Conservation (phyloP, 768 basidiomycete genomes). For the Cantharellus anzutake region DNA sequence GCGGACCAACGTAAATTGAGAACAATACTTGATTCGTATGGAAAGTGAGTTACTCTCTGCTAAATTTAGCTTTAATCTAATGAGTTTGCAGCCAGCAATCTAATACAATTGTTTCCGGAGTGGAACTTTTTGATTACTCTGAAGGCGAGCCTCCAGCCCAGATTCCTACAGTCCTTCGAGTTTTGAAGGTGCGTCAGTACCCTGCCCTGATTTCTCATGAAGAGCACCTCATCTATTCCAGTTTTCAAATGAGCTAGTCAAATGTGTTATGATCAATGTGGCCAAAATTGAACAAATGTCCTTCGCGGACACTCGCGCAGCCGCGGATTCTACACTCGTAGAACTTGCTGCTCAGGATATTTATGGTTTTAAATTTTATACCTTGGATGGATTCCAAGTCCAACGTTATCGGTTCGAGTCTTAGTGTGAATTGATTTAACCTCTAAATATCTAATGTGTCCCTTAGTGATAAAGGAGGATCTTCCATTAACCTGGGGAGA, state of each 20-base stretch:
- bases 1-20: slow-evolving; percentile 41
- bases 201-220: neutral
- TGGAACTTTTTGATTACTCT: slow-evolving; percentile 67
- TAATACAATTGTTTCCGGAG: slow-evolving; percentile 42
- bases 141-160: slow-evolving; percentile 45
- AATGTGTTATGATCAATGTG: slow-evolving; percentile 65
- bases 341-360: neutral
- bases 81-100: slow-evolving; percentile 22
- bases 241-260: slow-evolving; percentile 56
- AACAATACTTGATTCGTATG: slow-evolving; percentile 20
- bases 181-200: slow-evolving; percentile 43
- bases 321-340: slow-evolving; percentile 28
- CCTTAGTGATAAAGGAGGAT: neutral
- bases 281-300: slow-evolving; percentile 50
- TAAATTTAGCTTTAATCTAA: neutral
- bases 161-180: slow-evolving; percentile 60
- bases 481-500: neutral
- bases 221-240: slow-evolving; percentile 17
- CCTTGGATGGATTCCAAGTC: neutral
- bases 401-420: neutral
- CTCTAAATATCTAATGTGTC: neutral
- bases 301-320: slow-evolving; percentile 40
- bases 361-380: neutral
- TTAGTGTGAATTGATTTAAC: no score
- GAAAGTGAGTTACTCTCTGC: slow-evolving; percentile 1